Conservation (phyloP, 2,329 filamentous ascomycete genomes). For the Coniosporium tulheliwenetii region DNA sequence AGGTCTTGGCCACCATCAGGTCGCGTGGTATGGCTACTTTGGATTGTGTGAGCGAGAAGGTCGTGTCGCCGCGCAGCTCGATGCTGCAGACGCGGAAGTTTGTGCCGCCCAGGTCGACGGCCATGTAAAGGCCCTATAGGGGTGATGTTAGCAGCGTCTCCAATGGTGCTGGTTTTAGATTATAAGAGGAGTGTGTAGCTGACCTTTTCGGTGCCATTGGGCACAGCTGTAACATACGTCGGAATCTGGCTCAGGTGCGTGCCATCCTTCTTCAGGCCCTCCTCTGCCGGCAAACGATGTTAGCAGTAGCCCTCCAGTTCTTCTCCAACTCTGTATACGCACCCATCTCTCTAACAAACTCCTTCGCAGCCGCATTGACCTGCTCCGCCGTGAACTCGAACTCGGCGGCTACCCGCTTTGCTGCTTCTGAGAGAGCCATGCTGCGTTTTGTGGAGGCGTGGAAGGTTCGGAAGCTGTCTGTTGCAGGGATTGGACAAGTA, state of each 20-base stretch:
- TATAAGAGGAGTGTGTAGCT: too few relatives aligned
- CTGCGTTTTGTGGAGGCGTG: conserved; percentile 18
- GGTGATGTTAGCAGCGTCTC: conserved; percentile 1
- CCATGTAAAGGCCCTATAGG: conserved; percentile 73
- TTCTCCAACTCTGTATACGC: conserved; percentile 17
- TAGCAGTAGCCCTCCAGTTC: conserved; percentile 5
- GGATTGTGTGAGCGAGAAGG: conserved; percentile 82
- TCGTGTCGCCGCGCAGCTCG: conserved; percentile 82
- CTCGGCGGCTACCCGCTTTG: conserved; percentile 63
- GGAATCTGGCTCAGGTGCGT: conserved; percentile 89
- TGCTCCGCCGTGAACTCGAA: conserved; percentile 73
- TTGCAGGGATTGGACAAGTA: conserved; percentile 9
- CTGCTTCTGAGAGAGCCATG: conserved; percentile 48
- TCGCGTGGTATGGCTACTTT: conserved; percentile 84
- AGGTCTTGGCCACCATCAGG: conserved; percentile 78
- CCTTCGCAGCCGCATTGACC: conserved; percentile 64
- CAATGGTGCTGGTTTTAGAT: too few relatives aligned
- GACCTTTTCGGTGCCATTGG: conserved; percentile 95
- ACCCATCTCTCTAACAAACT: conserved; percentile 81
- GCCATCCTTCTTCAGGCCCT: conserved; percentile 64
- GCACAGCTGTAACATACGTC: conserved; percentile 88
- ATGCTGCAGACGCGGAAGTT: conserved; percentile 98
- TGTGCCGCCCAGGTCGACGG: conserved; percentile 93
- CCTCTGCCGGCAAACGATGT: conserved; percentile 36
- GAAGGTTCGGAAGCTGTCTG: conserved; percentile 3